These are phyloP conservation scores for Solanum habrochaites DNA, from an alignment of 257 asterid genomes.

Conservation along the genomic window DNA sequence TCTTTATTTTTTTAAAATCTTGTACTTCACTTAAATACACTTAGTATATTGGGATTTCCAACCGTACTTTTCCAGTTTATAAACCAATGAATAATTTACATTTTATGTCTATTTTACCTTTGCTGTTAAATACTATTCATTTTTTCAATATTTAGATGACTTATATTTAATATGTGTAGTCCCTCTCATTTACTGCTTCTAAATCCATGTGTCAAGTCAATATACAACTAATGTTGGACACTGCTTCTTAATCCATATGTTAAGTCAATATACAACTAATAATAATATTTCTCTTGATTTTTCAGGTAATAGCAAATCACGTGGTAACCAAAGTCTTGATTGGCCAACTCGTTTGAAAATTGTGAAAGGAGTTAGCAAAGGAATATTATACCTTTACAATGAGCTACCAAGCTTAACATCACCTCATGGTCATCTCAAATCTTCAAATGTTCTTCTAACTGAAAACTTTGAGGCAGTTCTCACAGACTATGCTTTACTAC, in stretches of 20 bases:
- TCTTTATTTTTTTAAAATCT: too few species aligned
- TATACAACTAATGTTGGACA: neutral
- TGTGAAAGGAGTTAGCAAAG: conserved; percentile 62
- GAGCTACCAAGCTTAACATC: conserved; percentile 77
- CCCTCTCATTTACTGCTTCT: neutral
- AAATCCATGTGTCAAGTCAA: neutral
- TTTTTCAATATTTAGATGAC: neutral
- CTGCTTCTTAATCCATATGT: neutral
- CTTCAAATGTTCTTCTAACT: conserved; percentile 78
- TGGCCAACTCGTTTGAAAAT: conserved; percentile 73
- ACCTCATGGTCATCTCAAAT: conserved; percentile 87
- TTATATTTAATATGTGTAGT: too few species aligned
- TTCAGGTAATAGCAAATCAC: conserved; percentile 39
- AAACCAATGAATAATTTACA: too few species aligned
- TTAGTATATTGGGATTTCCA: neutral
- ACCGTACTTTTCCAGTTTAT: neutral
- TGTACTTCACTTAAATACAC: too few species aligned
- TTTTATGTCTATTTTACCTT: too few species aligned
- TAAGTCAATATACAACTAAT: too few species aligned
- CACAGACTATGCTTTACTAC: conserved; percentile 68
- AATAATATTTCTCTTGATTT: neutral
- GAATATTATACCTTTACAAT: conserved; percentile 54
- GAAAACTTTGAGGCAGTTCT: conserved; percentile 39
- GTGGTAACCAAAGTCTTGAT: conserved; percentile 31
- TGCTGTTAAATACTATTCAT: neutral